Percentiles rank a stretch among this genome's conserved stretches.
Conservation (phyloP, 31 red algal genomes). For the Endocladia muricata region DNA sequence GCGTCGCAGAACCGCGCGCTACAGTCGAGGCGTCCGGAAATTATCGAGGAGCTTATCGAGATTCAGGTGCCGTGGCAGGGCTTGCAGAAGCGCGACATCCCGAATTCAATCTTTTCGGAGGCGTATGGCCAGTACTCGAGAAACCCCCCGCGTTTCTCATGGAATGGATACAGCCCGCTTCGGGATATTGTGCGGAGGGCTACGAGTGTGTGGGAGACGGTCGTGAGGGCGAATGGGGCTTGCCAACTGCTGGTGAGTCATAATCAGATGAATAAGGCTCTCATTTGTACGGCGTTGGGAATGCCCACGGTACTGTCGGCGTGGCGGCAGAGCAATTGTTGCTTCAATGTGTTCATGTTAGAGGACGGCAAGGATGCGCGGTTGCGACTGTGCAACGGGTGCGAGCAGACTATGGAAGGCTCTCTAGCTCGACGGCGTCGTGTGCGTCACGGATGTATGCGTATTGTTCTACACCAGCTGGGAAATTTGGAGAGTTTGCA, state of each 20-base stretch:
- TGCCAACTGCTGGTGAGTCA: constrained; percentile 34
- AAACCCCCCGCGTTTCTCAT: constrained; percentile 47
- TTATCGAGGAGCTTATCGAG: constrained; percentile 38
- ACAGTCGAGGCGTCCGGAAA: constrained; percentile 5
- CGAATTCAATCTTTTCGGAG: constrained; percentile 3
- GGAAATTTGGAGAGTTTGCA: constrained; percentile 10
- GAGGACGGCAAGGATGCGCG: constrained; percentile 20
- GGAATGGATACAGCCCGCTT: constrained; percentile 47
- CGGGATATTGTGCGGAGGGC: constrained; percentile 24
- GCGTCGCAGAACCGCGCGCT: constrained; percentile 31
- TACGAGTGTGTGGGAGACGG: constrained; percentile 29
- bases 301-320: constrained; percentile 10
- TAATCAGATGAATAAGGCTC: constrained; percentile 58
- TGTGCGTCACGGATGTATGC: neutral
- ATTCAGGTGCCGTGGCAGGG: constrained; percentile 69
- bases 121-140: constrained; percentile 17
- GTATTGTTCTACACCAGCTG: constrained; percentile 14
- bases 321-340: constrained; percentile 52
- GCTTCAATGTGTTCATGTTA: constrained; percentile 38
- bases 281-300: constrained; percentile 45
- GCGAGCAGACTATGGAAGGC: neutral
- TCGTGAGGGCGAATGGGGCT: constrained; percentile 9
- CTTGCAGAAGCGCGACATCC: constrained; percentile 22
- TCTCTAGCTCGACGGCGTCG: neutral
- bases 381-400: constrained; percentile 36